Percentiles rank a stretch among this genome's conserved stretches.
Evolutionary conservation across 169 alveolate species (phyloP).

Genomic region (Eimeria maxima): DNA sequence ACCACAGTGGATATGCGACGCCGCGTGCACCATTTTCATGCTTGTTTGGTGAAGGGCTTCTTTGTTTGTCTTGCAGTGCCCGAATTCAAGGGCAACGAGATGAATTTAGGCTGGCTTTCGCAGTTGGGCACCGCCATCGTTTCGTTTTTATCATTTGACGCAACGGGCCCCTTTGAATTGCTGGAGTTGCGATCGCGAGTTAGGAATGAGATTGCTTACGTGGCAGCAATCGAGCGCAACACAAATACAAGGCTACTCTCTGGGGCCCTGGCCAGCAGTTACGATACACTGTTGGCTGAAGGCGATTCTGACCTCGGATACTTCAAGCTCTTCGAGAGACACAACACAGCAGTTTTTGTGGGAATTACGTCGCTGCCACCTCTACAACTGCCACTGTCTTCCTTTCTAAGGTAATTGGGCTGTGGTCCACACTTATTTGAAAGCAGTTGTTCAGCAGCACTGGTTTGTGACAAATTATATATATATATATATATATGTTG

Average conservation of each 20-base stretch:
- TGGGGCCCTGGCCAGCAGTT: slow-evolving; percentile 56
- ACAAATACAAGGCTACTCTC: slow-evolving; percentile 65
- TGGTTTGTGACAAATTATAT: not conserved
- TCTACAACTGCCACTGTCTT: slow-evolving; percentile 61
- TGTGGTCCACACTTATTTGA: not conserved
- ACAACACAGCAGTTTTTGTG: slow-evolving; percentile 73
- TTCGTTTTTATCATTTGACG: slow-evolving; percentile 59
- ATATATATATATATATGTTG: not conserved
- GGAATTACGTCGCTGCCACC: slow-evolving; percentile 73
- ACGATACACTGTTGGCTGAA: slow-evolving; percentile 57
- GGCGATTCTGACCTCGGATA: slow-evolving; percentile 75
- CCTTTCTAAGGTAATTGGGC: slow-evolving; percentile 61
- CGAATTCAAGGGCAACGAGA: slow-evolving; percentile 67
- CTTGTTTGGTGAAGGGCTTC: not conserved
- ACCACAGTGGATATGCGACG: not conserved
- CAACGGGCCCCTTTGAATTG: slow-evolving; percentile 67
- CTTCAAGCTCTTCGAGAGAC: slow-evolving; percentile 65
- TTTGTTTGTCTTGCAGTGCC: slow-evolving; percentile 44
- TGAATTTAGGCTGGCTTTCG: slow-evolving; percentile 50
- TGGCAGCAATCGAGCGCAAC: slow-evolving; percentile 74
- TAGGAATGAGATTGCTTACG: slow-evolving; percentile 59
- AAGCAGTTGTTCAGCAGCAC: not conserved
- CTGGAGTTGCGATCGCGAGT: slow-evolving; percentile 71
- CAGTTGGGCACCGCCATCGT: slow-evolving; percentile 74
- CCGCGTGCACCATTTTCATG: not conserved